A percentile compares a stretch with the other conserved stretches of the same genome.
Evolutionary conservation across 352 stramenopile genomes (phyloP).

Genomic region (Phytophthora gonapodyides): DNA sequence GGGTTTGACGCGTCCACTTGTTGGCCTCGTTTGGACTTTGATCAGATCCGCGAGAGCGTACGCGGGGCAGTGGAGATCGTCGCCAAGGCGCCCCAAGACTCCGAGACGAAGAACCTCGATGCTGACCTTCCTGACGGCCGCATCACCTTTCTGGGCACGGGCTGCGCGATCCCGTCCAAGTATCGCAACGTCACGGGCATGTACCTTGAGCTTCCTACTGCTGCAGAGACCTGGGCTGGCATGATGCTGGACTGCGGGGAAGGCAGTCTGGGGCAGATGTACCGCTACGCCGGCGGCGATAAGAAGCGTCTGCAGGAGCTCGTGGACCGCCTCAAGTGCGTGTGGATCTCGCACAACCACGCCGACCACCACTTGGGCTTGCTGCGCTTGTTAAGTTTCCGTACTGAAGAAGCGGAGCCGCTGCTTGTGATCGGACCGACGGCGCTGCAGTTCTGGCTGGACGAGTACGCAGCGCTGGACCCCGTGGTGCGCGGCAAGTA

Average conservation of each 20-base stretch:
- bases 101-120: slow-evolving; percentile 10
- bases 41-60: slow-evolving; percentile 49
- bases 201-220: slow-evolving; percentile 74
- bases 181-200: slow-evolving; percentile 98
- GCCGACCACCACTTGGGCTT: slow-evolving; percentile 97
- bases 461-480: slow-evolving; percentile 90
- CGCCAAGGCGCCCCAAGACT: background rate
- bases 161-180: slow-evolving; percentile 97
- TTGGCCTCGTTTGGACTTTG: slow-evolving; percentile 54
- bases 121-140: slow-evolving; percentile 43
- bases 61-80: slow-evolving; percentile 9
- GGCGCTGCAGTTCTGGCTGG: slow-evolving; percentile 89
- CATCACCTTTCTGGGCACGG: slow-evolving; percentile 97
- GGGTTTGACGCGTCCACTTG: slow-evolving; percentile 65
- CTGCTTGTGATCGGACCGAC: slow-evolving; percentile 94
- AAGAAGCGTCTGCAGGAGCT: slow-evolving; percentile 47
- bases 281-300: slow-evolving; percentile 58
- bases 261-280: slow-evolving; percentile 95
- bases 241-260: slow-evolving; percentile 98
- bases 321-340: slow-evolving; percentile 81
- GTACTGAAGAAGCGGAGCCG: slow-evolving; percentile 45
- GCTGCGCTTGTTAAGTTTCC: slow-evolving; percentile 87
- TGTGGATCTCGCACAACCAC: slow-evolving; percentile 98
- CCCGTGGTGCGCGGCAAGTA: slow-evolving; percentile 81
- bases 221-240: slow-evolving; percentile 31